Evolutionary conservation across 371 early-diverging fungal genomes (phyloP), one percentile per base, ranked within the genome.

Genomic region (Mucor velutinosus): DNA sequence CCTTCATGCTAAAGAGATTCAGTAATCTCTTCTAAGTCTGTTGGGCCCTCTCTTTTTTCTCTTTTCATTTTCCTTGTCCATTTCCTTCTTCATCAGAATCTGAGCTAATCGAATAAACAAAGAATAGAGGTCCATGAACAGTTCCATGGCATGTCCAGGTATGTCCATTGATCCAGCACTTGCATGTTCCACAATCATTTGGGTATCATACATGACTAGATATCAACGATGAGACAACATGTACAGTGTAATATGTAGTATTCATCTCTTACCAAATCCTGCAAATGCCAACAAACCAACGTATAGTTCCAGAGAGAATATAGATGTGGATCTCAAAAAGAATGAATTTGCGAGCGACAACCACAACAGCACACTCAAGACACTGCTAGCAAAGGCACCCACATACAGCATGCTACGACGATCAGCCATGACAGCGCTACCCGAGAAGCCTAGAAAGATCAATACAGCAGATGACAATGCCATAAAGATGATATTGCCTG

Each of bases 191-290:
- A 89, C 77, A 67, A 89, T 87, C 72, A 85, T 66, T 73, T 89
- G 87, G 12, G 89, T 89, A 74, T 89, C 89, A 67, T 81, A 89
- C 51, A 89, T 66, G 10, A 89, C 79, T 78, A 68, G 47, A 3
- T 47, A 10, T 58, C 58, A 6, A 39, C 11, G 41, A 14, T 41
- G 3, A 41, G 10, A 41, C 6, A 30, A 30, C 6, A 2, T 30
- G 30, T 30, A 30, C 30, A 30, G 41, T 8, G 23, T 21, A n/a
- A 12, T 8, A 11, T 7, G 7, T 1, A 0, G 8, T 1, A 35
- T 35, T 35, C 45, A 43, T 43, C 14, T 30, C 60, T 67, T 80
- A 83, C 79, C 79, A 73, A 76, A 81, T 37, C 77, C 82, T 37
- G 70, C 71, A 65, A 89, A 89, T 3, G 86, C 79, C 43, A 85